phyloP scores from a whole-genome alignment of 495 filamentous ascomycete genomes.

The Penicillium taxi region DNA sequence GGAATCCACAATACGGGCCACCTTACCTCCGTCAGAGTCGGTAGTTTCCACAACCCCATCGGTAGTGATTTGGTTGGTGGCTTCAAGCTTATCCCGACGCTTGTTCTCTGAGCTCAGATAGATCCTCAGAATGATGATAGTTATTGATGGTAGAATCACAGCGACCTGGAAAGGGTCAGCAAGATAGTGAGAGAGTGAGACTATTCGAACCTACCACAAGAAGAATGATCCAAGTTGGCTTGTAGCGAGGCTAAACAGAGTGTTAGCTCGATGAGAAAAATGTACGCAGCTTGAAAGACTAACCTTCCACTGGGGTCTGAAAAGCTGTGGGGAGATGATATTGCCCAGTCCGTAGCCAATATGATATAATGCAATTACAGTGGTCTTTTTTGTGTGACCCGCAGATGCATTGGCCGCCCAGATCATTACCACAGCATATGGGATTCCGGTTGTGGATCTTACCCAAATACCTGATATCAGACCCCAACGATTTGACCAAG shows the following conservation, averaged over 20 bases:
- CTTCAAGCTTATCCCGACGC: conserved; percentile 24
- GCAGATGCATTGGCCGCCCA: conserved; percentile 29
- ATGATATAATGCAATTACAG: conserved; percentile 27
- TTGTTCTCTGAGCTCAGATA: conserved; percentile 27
- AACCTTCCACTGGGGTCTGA: conserved; percentile 25
- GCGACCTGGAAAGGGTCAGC: conserved; percentile 16
- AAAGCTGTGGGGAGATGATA: conserved; percentile 28
- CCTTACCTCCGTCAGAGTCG: conserved; percentile 22
- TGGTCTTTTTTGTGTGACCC: conserved; percentile 35
- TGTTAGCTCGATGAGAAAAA: background rate
- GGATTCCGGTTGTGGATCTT: conserved; percentile 28
- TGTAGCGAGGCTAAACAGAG: conserved; percentile 25
- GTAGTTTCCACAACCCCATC: conserved; percentile 27
- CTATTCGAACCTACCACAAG: conserved; percentile 25
- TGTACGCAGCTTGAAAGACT: background rate
- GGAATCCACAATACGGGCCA: conserved; percentile 26
- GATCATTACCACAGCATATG: conserved; percentile 35
- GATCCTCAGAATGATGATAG: conserved; percentile 19
- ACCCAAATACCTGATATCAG: conserved; percentile 33
- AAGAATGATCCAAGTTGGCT: conserved; percentile 34
- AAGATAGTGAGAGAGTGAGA: background rate
- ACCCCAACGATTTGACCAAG: conserved; percentile 32
- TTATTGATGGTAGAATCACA: conserved; percentile 19
- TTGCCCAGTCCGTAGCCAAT: conserved; percentile 34
- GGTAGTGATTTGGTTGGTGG: conserved; percentile 12